Percentiles rank a stretch among this genome's conserved stretches.
Evolutionary conservation across 257 asterid genomes (phyloP).

Genomic region (Cordia subcordata): DNA sequence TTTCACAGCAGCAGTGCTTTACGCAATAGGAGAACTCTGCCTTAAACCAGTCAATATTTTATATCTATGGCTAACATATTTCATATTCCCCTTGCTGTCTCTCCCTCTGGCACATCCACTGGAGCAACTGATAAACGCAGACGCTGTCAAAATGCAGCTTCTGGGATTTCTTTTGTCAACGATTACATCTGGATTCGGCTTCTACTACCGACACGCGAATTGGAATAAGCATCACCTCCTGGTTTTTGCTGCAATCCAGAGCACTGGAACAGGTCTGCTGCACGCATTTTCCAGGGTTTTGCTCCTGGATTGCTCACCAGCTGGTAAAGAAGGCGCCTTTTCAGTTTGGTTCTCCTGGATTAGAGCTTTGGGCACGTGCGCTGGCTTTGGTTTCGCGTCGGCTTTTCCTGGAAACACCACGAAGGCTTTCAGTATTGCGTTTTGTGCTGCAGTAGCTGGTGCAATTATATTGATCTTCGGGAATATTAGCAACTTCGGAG

Average conservation of each 20-base stretch:
- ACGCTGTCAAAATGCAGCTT: constrained; percentile 91
- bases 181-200: constrained; percentile 69
- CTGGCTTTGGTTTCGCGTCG: constrained; percentile 13
- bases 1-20: constrained; percentile 60
- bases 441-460: constrained; percentile 10
- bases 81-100: constrained; percentile 65
- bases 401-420: constrained; percentile 6
- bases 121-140: constrained; percentile 54
- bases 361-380: constrained; percentile 9
- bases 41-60: constrained; percentile 31
- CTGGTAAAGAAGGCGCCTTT: constrained; percentile 87
- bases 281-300: constrained; percentile 83
- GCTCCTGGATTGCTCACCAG: constrained; percentile 75
- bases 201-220: constrained; percentile 40
- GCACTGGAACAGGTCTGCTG: constrained; percentile 63
- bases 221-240: constrained; percentile 56
- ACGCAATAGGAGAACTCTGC: constrained; percentile 61
- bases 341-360: constrained; percentile 82
- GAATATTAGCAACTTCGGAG: constrained; percentile 11
- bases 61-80: constrained; percentile 60
- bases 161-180: constrained; percentile 61
- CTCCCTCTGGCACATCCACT: constrained; percentile 66
- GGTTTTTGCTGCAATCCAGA: constrained; percentile 64
- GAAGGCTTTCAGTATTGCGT: constrained; percentile 5
- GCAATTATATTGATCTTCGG: constrained; percentile 5